Base-by-base conservation (phyloP, 169 alveolate species). In the Plasmodium fragile region DNA sequence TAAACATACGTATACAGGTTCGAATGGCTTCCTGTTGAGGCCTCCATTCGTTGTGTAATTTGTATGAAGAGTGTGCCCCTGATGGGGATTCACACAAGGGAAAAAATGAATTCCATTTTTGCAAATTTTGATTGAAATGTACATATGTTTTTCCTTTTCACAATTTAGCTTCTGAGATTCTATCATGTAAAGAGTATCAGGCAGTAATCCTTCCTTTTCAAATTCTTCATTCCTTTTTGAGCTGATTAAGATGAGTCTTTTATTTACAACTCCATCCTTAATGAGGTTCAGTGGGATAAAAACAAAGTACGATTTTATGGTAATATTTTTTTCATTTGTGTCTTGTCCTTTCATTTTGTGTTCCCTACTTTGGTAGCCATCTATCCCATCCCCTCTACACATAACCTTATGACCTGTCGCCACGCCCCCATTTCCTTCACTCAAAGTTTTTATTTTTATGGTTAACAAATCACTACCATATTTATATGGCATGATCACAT, bases 121-220 rank as follows among this genome's bases (percentile, higher is more conserved):
- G 25, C 93, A 85, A 52, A 73, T 41, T 30, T 73, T 85, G 30
- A 85, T 43, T 5, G 93, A 85, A 49, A 85, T 53, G 18, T 85
- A 85, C 77, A 85, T 41, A 77, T 85, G 78, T 32, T 85, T 85
- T 73, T 85, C 87, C 16, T 53, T 36, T n/a, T 25, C 65, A 18
- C 81, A 85, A 75, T 30, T 75, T 6, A 85, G 39, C 25, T 77
- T 39, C 59, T 75, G 77, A 1, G 85, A 73, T 75, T 85, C 81
- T 73, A 85, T 85, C 59, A 75, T 10, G 80, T 85, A 85, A 4
- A 85, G 28, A 11, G 93, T 85, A 28, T 85, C 93, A 0, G 93
- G 85, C 39, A 85, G 79, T 32, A 85, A 85, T 8, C 65, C 79
- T 36, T 85, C 93, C 32, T 85, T 75, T 3, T 85, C 93, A 73